Base-by-base conservation (phyloP, 2,329 filamentous ascomycete genomes). In the Colletotrichum caudatum region DNA sequence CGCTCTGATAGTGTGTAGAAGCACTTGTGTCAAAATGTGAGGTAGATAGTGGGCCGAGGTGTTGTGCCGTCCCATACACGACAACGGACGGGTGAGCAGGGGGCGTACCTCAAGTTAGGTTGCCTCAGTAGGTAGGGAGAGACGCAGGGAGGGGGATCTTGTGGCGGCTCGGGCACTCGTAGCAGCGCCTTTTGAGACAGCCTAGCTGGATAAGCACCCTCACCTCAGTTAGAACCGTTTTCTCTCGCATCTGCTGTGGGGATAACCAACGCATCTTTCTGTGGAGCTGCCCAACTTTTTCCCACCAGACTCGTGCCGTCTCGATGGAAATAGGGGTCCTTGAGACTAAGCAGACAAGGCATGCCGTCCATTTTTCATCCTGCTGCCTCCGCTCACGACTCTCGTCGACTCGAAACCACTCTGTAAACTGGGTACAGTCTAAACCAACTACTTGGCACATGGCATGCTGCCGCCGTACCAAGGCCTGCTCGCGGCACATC, bases 211-310 rank as follows among this genome's bases (percentile, higher is more conserved):
- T n/a, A 46, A 8, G 3, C 5, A 44, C n/a, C n/a, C n/a, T n/a
- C n/a, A n/a, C 16, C 5, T 66, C 46, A 62, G 26, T 60, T 50
- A 33, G 54, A 64, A 64, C 69, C 65, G 65, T 71, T 64, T 64
- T 64, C 65, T 71, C 59, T 71, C 39, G 39, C 69, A 53, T 56
- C 48, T 48, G 37, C n/a, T 71, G 69, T 71, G 59, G 69, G 54
- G 59, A 69, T 63, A 71, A 64, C 69, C 69, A 69, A 71, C 65
- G 64, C 53, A 71, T 71, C n/a, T 69, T 69, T 51, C 64, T 63
- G 65, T 69, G 69, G 65, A 71, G 65, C 29, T 48, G 50, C 33
- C 29, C 26, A 46, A 61, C 59, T 50, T 59, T 58, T 69, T 35
- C 18, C 20, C 46, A 9, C 6, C 48, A 23, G 20, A 44, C 3